Evolutionary conservation across 73 alveolate species (phyloP), one percentile per base, ranked within the genome.

Genomic region (Stentor coeruleus): DNA sequence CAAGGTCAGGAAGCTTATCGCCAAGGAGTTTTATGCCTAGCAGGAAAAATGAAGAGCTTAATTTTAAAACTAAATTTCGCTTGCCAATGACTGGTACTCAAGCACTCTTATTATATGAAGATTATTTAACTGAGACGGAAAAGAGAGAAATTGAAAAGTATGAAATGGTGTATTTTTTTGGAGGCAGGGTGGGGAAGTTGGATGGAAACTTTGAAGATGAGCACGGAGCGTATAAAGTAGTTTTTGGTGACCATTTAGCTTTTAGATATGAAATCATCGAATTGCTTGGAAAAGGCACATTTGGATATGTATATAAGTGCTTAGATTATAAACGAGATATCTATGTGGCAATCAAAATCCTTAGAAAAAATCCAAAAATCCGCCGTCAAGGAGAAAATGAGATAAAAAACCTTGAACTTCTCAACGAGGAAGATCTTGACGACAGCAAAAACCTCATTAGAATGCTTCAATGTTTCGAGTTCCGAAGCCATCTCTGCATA

Each of bases 301-400:
- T 95, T 84, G 99, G 99, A 36, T 95, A 95, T 80, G 99, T 96
- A 2, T 81, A 92, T 0, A 75, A 93, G 86, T 97, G 98, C n/a
- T 87, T 84, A 31, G 99, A 97, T 84, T 98, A 97, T 83, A 90
- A 94, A 84, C 88, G 88, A 37, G 89, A 95, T 82, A 96, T 90
- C 66, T 37, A 82, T 3, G 94, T 91, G 33, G 98, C 99, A 26
- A 58, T 97, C 33, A 97, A 97, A 91, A 90, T 97, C 30, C 90
- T 97, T 28, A 94, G 94, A 82, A 91, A 96, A 58, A 90, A 94
- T 84, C 90, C 95, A 80, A 97, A 93, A 84, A 87, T 97, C 81
- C 96, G 95, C 59, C 90, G 86, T 14, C 90, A 97, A 82, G 99
- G 98, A n/a, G 82, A 83, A 87, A 85, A 95, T 1, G 99, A 97